Base-by-base conservation (phyloP, 2,329 filamentous ascomycete genomes). In the Tolypocladium paradoxum region DNA sequence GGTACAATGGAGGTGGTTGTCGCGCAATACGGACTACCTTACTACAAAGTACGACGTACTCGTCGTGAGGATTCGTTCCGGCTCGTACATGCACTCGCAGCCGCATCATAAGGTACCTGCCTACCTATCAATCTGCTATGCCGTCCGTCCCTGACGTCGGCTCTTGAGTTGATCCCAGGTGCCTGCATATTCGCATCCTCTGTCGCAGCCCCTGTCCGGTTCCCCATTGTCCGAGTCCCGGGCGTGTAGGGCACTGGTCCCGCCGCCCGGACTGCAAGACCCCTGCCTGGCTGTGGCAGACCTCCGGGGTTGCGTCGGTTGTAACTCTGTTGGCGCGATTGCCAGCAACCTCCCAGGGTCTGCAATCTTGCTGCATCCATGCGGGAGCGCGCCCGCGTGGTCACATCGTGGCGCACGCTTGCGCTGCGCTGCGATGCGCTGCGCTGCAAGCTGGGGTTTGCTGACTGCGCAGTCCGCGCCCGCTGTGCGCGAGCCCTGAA, bases 191-290 rank as follows among this genome's bases (percentile, higher is more conserved):
- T 46, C 27, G 43, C 47, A 48, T 27, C 37, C n/a, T 22, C 18
- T 50, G 49, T 43, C 18, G 36, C 35, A 27, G 29, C 24, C 49
- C 49, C 49, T 51, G 49, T 46, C 38, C 49, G 49, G 38, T 45
- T 51, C 49, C 36, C 31, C 36, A 20, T 24, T 12, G 24, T 45
- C 49, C 37, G 49, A 51, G 37, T 43, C 49, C 49, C 49, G 49
- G 49, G 18, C 29, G 34, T 37, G 36, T 35, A 40, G 37, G 20
- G 24, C 35, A 27, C 20, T 31, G 48, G 34, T 36, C 22, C 34
- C 48, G 35, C n/a, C n/a, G n/a, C n/a, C n/a, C n/a, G n/a, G n/a
- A n/a, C 40, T 24, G 24, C 27, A 27, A 2, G 40, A 45, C 43
- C 43, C 43, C 43, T 29, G 43, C 27, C 27, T 16, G 24, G 40